Conservation (phyloP, 805 yeast genomes). For the Wickerhamomyces queroliae region DNA sequence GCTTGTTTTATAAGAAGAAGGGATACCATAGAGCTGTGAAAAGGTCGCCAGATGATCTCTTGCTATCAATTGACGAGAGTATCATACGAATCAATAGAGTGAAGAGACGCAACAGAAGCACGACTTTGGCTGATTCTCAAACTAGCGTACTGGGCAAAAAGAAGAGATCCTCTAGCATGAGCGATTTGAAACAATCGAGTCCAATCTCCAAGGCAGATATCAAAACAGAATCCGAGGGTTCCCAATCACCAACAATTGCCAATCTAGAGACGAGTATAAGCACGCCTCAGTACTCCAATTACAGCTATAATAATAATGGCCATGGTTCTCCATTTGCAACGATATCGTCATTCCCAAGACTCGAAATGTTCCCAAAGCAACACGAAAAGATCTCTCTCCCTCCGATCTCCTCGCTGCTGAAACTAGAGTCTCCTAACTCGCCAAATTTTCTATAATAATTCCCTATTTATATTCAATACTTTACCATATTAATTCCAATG, state of each 20-base stretch:
- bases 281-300: not conserved
- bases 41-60: slow-evolving; percentile 8
- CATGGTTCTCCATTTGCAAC: not conserved
- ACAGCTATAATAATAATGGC: not conserved
- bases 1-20: slow-evolving; percentile 63
- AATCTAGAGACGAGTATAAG: not conserved
- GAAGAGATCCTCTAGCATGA: too few species aligned
- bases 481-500: too few species aligned
- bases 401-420: not conserved
- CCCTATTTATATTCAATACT: too few species aligned
- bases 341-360: not conserved
- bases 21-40: slow-evolving; percentile 13
- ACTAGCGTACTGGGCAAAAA: too few species aligned
- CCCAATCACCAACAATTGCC: not conserved
- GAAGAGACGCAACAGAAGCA: slow-evolving; percentile 13
- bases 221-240: not conserved
- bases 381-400: too few species aligned
- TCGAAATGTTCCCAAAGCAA: too few species aligned
- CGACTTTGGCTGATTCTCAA: not conserved
- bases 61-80: slow-evolving; percentile 14
- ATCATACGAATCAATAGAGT: slow-evolving; percentile 16
- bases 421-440: not conserved
- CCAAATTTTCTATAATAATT: not conserved
- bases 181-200: not conserved
- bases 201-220: not conserved